Evolutionary conservation across 768 basidiomycete genomes (phyloP).

Genomic region (Naematelia encephala): DNA sequence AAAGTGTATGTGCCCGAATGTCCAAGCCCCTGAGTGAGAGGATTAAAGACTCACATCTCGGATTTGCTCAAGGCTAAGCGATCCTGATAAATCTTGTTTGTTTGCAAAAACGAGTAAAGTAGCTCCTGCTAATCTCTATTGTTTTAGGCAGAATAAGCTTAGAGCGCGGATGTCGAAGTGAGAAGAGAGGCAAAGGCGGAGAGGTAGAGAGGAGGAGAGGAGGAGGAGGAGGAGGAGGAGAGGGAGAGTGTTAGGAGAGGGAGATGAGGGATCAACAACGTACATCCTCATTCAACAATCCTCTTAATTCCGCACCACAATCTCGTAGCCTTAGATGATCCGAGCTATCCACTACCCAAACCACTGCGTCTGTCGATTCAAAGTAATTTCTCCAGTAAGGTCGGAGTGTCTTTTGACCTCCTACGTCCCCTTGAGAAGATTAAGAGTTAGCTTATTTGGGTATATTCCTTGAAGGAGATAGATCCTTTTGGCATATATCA

Average conservation of each 20-base stretch:
- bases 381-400: slow-evolving; percentile 99
- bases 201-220: background rate
- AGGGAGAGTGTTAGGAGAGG: background rate
- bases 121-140: slow-evolving; percentile 86
- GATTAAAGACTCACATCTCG: slow-evolving; percentile 61
- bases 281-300: slow-evolving; percentile 87
- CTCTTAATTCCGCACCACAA: slow-evolving; percentile 81
- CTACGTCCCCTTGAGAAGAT: slow-evolving; percentile 81
- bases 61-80: slow-evolving; percentile 78
- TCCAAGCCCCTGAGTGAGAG: background rate
- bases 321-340: slow-evolving; percentile 87
- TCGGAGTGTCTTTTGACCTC: slow-evolving; percentile 88
- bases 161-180: background rate
- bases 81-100: slow-evolving; percentile 90
- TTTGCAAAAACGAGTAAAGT: slow-evolving; percentile 94
- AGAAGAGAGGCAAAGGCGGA: background rate
- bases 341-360: slow-evolving; percentile 97
- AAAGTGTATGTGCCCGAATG: background rate
- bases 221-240: background rate
- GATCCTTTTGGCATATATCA: too few relatives aligned
- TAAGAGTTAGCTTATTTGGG: background rate
- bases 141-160: background rate
- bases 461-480: background rate
- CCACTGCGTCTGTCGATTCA: slow-evolving; percentile 94
- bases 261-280: slow-evolving; percentile 29